phyloP scores from a whole-genome alignment of 768 basidiomycete genomes.

The Lentinula edodes region DNA sequence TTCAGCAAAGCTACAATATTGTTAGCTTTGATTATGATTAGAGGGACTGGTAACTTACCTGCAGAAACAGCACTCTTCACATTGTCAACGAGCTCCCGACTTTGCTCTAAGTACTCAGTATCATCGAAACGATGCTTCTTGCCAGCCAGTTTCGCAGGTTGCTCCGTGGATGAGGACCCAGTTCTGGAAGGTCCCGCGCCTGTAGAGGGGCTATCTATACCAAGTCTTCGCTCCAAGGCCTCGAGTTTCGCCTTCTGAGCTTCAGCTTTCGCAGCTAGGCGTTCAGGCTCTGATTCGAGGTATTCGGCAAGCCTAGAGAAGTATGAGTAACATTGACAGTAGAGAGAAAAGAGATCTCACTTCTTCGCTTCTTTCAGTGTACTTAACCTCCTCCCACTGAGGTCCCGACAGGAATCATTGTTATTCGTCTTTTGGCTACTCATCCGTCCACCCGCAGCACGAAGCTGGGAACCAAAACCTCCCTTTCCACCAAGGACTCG shows the following conservation, averaged over 20 bases:
- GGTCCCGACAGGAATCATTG: conserved; percentile 91
- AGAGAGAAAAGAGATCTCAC: conserved; percentile 36
- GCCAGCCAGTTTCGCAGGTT: conserved; percentile 49
- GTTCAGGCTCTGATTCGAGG: conserved; percentile 77
- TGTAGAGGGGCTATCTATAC: conserved; percentile 39
- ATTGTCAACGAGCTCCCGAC: conserved; percentile 81
- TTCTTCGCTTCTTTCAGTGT: conserved; percentile 96
- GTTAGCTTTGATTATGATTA: conserved; percentile 10
- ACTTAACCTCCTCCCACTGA: conserved; percentile 83
- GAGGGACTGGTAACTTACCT: conserved; percentile 42
- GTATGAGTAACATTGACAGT: background rate
- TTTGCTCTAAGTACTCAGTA: conserved; percentile 87
- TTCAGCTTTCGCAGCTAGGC: conserved; percentile 72
- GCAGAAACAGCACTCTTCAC: conserved; percentile 87
- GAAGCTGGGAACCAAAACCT: conserved; percentile 93
- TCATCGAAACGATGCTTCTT: conserved; percentile 92
- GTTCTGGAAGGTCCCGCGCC: conserved; percentile 27
- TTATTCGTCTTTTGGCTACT: conserved; percentile 92
- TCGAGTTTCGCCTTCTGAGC: conserved; percentile 81
- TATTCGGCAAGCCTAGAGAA: conserved; percentile 69
- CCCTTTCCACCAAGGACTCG: conserved; percentile 88
- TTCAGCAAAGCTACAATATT: conserved; percentile 55
- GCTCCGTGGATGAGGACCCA: conserved; percentile 26
- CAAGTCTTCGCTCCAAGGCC: conserved; percentile 77
- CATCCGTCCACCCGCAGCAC: conserved; percentile 98